These are phyloP conservation scores for Plasmodium cynomolgi DNA, from an alignment of 169 alveolate genomes.

Conservation along the genomic window DNA sequence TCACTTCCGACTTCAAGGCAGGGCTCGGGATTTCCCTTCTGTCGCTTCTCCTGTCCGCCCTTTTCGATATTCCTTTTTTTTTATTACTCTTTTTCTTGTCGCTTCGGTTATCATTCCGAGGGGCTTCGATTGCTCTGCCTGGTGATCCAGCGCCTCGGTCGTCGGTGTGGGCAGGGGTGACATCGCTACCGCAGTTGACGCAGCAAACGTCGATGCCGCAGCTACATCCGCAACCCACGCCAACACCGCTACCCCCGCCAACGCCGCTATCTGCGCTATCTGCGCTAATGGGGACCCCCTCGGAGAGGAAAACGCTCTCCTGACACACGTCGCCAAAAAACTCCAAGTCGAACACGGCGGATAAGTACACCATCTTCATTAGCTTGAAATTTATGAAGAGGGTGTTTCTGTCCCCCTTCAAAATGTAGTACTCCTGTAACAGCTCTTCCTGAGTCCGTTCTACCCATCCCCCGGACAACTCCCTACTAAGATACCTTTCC, in stretches of 20 bases:
- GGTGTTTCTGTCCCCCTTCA: constrained; percentile 19
- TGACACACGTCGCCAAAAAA: constrained; percentile 1
- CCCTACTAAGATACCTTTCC: neutral
- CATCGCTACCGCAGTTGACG: neutral
- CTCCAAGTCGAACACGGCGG: constrained; percentile 28
- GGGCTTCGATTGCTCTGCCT: neutral
- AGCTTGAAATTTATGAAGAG: constrained; percentile 20
- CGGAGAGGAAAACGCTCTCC: neutral
- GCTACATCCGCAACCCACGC: too few relatives aligned
- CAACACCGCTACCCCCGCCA: neutral
- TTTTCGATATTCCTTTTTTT: neutral
- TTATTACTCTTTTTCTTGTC: neutral
- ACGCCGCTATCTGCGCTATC: neutral
- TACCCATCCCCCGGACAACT: neutral
- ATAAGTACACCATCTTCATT: constrained; percentile 51
- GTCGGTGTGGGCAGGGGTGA: neutral
- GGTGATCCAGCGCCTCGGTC: neutral
- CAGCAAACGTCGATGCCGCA: too few relatives aligned
- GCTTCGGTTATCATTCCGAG: neutral
- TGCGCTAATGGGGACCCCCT: neutral
- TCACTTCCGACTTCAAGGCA: neutral
- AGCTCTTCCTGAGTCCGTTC: neutral
- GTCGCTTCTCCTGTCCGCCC: neutral
- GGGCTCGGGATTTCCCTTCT: neutral
- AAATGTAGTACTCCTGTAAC: constrained; percentile 33